Evolutionary conservation across 352 stramenopile species (phyloP).

Genomic region (Pythium phragmitis): DNA sequence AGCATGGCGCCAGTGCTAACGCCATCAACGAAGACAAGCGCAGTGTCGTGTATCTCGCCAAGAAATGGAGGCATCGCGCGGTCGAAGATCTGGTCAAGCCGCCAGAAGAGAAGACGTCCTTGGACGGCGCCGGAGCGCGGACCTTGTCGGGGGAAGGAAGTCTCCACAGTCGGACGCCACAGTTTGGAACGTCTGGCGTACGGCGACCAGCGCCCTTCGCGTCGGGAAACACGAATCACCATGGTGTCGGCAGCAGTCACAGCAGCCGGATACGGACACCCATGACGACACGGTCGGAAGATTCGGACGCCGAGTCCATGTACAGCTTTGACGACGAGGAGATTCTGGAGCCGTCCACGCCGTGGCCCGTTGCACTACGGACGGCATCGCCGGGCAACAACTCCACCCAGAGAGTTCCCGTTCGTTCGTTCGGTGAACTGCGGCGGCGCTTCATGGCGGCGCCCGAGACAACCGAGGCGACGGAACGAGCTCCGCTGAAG

Average conservation of each 20-base stretch:
- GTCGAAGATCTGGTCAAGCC: slow-evolving; percentile 60
- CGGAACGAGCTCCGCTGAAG: slow-evolving; percentile 19
- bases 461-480: not conserved
- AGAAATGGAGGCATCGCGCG: slow-evolving; percentile 66
- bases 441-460: slow-evolving; percentile 26
- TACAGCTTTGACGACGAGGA: slow-evolving; percentile 65
- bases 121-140: not conserved
- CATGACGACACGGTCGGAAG: slow-evolving; percentile 43
- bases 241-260: not conserved
- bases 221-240: not conserved
- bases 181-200: slow-evolving; percentile 5
- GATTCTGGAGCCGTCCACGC: slow-evolving; percentile 47
- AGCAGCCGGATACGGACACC: slow-evolving; percentile 22
- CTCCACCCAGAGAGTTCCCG: not conserved
- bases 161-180: not conserved
- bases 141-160: not conserved
- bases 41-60: slow-evolving; percentile 70
- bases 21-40: slow-evolving; percentile 77
- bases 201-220: slow-evolving; percentile 23
- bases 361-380: slow-evolving; percentile 32
- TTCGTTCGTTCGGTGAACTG: slow-evolving; percentile 29
- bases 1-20: slow-evolving; percentile 56
- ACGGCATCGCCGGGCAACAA: slow-evolving; percentile 15
- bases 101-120: slow-evolving; percentile 32
- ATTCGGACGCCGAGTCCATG: slow-evolving; percentile 51